A percentile compares a stretch with the other conserved stretches of the same genome.
phyloP scores from a whole-genome alignment of 2,329 filamentous ascomycete species.

The Neofusicoccum parvum region DNA sequence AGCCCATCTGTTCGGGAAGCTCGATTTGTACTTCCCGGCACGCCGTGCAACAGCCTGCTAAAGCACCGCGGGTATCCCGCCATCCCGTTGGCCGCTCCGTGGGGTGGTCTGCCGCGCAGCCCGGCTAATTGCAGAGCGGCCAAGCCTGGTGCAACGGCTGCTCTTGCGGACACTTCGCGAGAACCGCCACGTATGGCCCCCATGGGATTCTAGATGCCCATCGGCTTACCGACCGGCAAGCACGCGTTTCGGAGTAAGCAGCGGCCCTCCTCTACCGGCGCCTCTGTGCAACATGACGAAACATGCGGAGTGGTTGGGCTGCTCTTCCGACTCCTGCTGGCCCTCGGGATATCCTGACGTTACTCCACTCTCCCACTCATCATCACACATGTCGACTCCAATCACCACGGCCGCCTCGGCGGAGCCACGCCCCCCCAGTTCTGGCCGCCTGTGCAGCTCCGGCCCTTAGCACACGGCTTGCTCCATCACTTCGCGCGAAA shows the following conservation, averaged over 20 bases:
- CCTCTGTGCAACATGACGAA: constrained; percentile 6
- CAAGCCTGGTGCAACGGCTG: background rate
- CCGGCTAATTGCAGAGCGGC: constrained; percentile 4
- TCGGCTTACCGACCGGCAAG: background rate
- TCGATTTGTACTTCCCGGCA: background rate
- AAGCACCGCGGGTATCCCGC: background rate
- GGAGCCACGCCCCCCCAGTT: background rate
- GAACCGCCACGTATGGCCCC: background rate
- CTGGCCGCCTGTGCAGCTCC: background rate
- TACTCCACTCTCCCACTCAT: background rate
- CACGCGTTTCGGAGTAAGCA: background rate
- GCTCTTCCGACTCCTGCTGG: background rate
- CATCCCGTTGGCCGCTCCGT: background rate
- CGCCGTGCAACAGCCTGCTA: background rate
- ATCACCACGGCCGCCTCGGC: too few species aligned
- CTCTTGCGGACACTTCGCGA: background rate
- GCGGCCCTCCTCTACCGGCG: background rate
- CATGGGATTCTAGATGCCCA: background rate
- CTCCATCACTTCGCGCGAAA: background rate
- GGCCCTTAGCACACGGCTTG: background rate
- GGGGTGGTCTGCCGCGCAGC: background rate
- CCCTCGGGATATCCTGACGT: background rate
- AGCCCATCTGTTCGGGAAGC: background rate
- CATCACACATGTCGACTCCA: background rate
- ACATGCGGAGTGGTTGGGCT: background rate